Base-by-base conservation (phyloP, 2,329 filamentous ascomycete genomes). In the Stachybotrys elegans region DNA sequence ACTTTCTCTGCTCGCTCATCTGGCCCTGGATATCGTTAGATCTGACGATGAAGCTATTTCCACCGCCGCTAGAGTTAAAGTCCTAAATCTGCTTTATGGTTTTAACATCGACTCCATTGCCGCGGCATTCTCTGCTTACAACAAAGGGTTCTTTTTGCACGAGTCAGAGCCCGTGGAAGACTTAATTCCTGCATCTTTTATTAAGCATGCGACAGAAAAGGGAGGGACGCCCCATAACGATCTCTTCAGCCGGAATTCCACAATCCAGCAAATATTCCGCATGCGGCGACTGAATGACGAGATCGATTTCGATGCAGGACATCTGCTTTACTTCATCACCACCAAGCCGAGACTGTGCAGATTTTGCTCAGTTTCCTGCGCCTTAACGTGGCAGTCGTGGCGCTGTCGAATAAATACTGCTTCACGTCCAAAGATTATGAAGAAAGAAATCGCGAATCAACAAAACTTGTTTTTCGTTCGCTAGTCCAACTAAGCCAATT, bases 381-480 rank as follows among this genome's bases (percentile, higher is more conserved):
- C 32, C 32, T 35, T 16, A 35, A 35, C 17, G 32, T 35, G 32
- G 9, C 32, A 35, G 32, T 35, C 32, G 32, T 35, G 17, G 32
- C 32, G 32, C 32, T 35, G 32, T 16, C 32, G 9, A 35, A 35
- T 17, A 35, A 19, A 17, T 17, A 35, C 16, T 35, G 32, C 17
- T 8, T 17, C 32, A 14, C 16, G 32, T 11, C 32, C 17, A 13
- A 35, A 9, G 32, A 35, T 35, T 35, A 35, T 35, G 32, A 35
- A 11, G 8, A 35, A 35, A 35, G 32, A 35, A 35, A 35, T 16
- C 17, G 32, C 32, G 16, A 35, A 11, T 35, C 32, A 35, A 35
- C 32, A 35, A 35, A 35, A 35, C 32, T 35, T 35, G 32, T 35
- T 35, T 35, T 35, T 19, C 32, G 16, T 35, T 35, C 32, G 32